These are phyloP conservation scores for Smithsoniella earleae DNA, from an alignment of 163 green algal genomes.

Conservation along the genomic window DNA sequence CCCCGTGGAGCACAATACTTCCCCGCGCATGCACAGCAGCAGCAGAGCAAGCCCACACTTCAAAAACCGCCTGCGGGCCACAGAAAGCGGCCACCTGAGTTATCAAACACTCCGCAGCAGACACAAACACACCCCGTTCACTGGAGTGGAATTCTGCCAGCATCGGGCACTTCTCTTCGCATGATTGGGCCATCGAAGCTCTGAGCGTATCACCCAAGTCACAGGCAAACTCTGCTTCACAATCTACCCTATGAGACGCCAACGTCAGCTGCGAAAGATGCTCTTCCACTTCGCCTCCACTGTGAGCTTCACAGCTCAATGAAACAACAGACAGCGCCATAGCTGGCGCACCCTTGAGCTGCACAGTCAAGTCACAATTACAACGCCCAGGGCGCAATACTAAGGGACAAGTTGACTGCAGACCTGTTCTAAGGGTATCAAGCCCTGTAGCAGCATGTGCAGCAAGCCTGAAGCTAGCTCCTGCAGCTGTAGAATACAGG, in stretches of 20 bases:
- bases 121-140: background rate
- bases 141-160: too few relatives aligned
- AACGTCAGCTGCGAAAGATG: background rate
- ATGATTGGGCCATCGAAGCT: too few relatives aligned
- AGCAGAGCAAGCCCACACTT: background rate
- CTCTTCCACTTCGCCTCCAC: slow-evolving; percentile 1
- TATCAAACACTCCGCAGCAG: background rate
- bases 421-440: background rate
- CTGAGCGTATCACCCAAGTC: too few relatives aligned
- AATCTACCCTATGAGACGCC: too few relatives aligned
- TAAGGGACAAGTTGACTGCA: background rate
- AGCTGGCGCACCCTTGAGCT: background rate
- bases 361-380: too few relatives aligned
- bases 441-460: background rate
- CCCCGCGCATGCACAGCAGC: background rate
- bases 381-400: too few relatives aligned
- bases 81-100: background rate
- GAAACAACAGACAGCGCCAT: background rate
- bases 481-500: background rate
- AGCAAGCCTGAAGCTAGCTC: background rate
- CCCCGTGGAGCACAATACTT: background rate
- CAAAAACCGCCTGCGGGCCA: background rate
- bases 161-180: too few relatives aligned
- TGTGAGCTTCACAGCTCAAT: background rate
- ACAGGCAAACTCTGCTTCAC: too few relatives aligned